Percentiles rank a stretch among this genome's conserved stretches.
Evolutionary conservation across 2,329 filamentous ascomycete species (phyloP).

Genomic region (Diaporthe humulicola): DNA sequence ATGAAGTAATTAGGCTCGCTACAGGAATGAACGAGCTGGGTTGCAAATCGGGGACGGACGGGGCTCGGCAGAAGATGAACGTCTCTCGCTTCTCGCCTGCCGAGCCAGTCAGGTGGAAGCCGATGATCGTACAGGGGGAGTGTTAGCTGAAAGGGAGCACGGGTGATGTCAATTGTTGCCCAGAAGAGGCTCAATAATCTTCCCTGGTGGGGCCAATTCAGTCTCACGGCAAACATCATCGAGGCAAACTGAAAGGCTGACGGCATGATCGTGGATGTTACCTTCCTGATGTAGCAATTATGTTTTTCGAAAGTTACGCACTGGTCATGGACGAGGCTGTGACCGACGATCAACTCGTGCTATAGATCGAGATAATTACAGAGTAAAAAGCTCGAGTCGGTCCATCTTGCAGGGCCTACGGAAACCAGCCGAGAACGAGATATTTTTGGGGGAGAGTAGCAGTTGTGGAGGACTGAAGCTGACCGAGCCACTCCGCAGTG

Average conservation of each 20-base stretch:
- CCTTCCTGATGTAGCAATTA: not conserved
- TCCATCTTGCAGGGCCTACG: not conserved
- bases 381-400: not conserved
- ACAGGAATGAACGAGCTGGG: not conserved
- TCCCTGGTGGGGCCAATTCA: not conserved
- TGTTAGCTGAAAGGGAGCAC: not conserved
- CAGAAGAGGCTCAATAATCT: constrained; percentile 19
- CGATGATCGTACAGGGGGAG: not conserved
- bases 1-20: not conserved
- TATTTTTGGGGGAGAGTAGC: not conserved
- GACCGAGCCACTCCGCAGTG: not conserved
- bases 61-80: not conserved
- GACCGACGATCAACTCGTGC: not conserved
- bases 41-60: not conserved
- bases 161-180: not conserved
- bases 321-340: not conserved
- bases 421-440: constrained; percentile 1
- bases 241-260: not conserved
- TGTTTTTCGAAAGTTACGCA: not conserved
- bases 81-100: not conserved
- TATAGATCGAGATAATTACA: not conserved
- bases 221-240: not conserved
- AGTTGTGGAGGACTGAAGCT: not conserved
- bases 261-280: not conserved
- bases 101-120: not conserved